Conservation (phyloP, 805 yeast species). For the Candida krabiensis region DNA sequence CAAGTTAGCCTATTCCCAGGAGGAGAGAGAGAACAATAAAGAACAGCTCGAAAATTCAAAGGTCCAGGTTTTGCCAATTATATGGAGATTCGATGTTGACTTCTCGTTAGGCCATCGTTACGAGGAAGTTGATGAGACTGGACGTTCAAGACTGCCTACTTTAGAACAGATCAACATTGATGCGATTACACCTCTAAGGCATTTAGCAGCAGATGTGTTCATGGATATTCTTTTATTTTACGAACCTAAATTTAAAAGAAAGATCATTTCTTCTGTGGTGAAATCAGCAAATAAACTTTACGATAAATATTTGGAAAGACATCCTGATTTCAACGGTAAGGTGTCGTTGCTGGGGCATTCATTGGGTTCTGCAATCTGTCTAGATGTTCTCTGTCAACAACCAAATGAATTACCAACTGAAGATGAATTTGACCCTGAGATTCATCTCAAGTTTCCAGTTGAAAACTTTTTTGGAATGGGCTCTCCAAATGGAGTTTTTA, state of each 20-base stretch:
- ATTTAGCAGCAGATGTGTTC: conserved; percentile 81
- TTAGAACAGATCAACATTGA: conserved; percentile 72
- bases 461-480: conserved; percentile 80
- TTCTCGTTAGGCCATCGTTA: conserved; percentile 50
- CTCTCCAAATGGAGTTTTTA: conserved; percentile 87
- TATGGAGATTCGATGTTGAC: conserved; percentile 83
- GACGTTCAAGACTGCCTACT: conserved; percentile 53
- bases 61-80: conserved; percentile 83
- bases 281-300: conserved; percentile 64
- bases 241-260: conserved; percentile 64
- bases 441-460: conserved; percentile 64
- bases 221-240: conserved; percentile 79
- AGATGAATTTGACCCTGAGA: conserved; percentile 30
- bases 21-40: conserved; percentile 25
- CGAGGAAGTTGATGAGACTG: conserved; percentile 36
- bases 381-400: conserved; percentile 67
- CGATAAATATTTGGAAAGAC: conserved; percentile 52
- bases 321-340: conserved; percentile 77
- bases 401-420: conserved; percentile 32
- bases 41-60: conserved; percentile 44
- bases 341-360: conserved; percentile 90
- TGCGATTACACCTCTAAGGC: conserved; percentile 74
- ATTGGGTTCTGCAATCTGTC: conserved; percentile 80
- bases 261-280: conserved; percentile 63
- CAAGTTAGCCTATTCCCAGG: conserved; percentile 35